Evolutionary conservation across 148 eudicot species (phyloP), one percentile per base, ranked within the genome.

Genomic region (Vaccinium darrowii): DNA sequence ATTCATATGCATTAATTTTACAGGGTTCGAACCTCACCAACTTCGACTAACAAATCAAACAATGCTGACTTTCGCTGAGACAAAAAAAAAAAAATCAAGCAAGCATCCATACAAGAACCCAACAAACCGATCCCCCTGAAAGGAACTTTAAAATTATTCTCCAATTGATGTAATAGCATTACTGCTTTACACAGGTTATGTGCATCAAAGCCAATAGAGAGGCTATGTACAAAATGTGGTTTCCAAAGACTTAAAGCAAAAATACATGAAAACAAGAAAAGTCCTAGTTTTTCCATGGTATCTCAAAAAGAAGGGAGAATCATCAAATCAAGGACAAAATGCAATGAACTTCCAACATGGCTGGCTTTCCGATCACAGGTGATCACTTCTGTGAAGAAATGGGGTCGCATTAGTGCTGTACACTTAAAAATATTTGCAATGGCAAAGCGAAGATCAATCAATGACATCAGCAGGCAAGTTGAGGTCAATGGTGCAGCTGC

Each of bases 401-500:
- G 50, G 76, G 63, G 73, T 60, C 8, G 25, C 76, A 58, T 53
- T 79, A 85, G 87, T 82, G 83, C 89, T 87, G 78, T 85, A 84
- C 87, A 85, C 84, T 87, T 76, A 47, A 15, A 36, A 62, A 62
- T 25, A 6, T 43, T 7, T 56, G n/a, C 52, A 47, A 18, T 10
- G 52, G 79, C 51, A 78, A 53, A 27, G 79, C 65, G 43, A 53
- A 83, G 36, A 27, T 85, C 82, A 85, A 49, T 89, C 88, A 39
- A 88, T 85, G 54, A 85, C 79, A 65, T 87, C 88, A 2, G 92
- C 89, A 65, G 92, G 92, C 47, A 88, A 85, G 83, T 90, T 90
- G 73, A 90, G 90, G 87, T 90, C 92, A 58, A 90, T 53, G 39
- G 82, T 15, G 47, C 86, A 84, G 36, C 75, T 85, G 43, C 81